Percentiles rank a stretch among this genome's conserved stretches.
Evolutionary conservation across 345 rosid genomes (phyloP).

Genomic region (Camelina sativa): DNA sequence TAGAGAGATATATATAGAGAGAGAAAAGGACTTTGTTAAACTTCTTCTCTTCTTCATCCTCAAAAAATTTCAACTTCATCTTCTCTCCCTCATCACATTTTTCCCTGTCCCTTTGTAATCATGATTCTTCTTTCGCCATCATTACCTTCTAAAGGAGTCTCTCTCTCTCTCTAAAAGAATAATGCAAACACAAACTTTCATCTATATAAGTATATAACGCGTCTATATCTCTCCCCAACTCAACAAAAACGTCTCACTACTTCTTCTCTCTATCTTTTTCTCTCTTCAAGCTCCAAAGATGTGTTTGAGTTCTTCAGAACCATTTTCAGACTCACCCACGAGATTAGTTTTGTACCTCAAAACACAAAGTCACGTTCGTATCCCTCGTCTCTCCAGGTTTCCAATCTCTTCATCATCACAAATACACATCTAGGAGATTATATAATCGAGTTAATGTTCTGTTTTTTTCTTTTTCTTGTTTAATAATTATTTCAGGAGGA

Average conservation of each 20-base stretch:
- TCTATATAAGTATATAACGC: conserved; percentile 43
- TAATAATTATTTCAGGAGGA: conserved; percentile 29
- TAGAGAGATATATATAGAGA: not conserved
- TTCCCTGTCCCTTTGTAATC: conserved; percentile 62
- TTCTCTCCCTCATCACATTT: conserved; percentile 52
- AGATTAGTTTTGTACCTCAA: conserved; percentile 34
- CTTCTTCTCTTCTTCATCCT: conserved; percentile 41
- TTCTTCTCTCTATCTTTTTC: not conserved
- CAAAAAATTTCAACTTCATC: conserved; percentile 36
- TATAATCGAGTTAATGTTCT: not conserved
- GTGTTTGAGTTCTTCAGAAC: conserved; percentile 46
- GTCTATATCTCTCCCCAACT: conserved; percentile 15
- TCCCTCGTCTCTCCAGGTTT: conserved; percentile 33
- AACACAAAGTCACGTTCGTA: conserved; percentile 22
- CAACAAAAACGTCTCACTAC: conserved; percentile 20
- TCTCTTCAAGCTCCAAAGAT: conserved; percentile 33
- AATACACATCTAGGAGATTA: not conserved
- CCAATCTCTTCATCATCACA: conserved; percentile 2
- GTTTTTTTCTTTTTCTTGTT: not conserved
- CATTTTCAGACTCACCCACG: conserved; percentile 38
- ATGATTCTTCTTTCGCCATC: conserved; percentile 67
- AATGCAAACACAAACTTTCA: conserved; percentile 29
- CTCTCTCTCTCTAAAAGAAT: conserved; percentile 38
- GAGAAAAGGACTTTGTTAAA: not conserved
- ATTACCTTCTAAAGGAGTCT: conserved; percentile 57